Conservation (phyloP, 768 basidiomycete species). For the Tricholoma matsutake region DNA sequence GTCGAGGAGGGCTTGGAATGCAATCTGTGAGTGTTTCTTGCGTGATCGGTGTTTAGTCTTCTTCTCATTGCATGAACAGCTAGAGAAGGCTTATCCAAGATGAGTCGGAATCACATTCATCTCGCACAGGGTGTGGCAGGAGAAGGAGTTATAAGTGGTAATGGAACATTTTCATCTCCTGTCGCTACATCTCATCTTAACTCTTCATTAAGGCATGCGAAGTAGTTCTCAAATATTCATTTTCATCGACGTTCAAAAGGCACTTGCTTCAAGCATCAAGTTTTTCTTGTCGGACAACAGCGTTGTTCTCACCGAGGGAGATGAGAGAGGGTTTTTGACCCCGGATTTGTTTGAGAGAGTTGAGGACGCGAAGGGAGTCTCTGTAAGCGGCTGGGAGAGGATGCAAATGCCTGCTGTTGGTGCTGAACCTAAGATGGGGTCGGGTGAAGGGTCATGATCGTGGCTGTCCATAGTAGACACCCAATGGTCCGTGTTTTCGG, state of each 20-base stretch:
- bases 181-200: neutral
- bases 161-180: constrained; percentile 17
- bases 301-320: constrained; percentile 83
- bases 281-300: constrained; percentile 85
- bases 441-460: neutral
- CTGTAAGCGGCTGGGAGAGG: constrained; percentile 33
- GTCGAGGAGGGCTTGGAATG: constrained; percentile 60
- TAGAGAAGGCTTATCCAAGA: constrained; percentile 70
- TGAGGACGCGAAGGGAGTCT: constrained; percentile 42
- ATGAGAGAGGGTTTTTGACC: constrained; percentile 56
- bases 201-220: constrained; percentile 66
- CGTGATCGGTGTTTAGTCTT: neutral
- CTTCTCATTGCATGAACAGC: constrained; percentile 36
- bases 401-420: neutral
- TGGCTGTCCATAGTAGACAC: no score
- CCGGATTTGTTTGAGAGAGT: constrained; percentile 70
- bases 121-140: constrained; percentile 76
- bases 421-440: neutral
- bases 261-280: constrained; percentile 61
- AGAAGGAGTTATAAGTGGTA: constrained; percentile 73
- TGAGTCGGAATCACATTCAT: constrained; percentile 92
- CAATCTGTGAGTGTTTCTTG: constrained; percentile 49
- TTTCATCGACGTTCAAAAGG: constrained; percentile 73
- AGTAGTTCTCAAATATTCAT: constrained; percentile 74
- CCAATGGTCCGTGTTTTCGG: no score